A percentile compares a stretch with the other conserved stretches of the same genome.
phyloP scores from a whole-genome alignment of 2,329 filamentous ascomycete species.

The Biscogniauxia marginata region DNA sequence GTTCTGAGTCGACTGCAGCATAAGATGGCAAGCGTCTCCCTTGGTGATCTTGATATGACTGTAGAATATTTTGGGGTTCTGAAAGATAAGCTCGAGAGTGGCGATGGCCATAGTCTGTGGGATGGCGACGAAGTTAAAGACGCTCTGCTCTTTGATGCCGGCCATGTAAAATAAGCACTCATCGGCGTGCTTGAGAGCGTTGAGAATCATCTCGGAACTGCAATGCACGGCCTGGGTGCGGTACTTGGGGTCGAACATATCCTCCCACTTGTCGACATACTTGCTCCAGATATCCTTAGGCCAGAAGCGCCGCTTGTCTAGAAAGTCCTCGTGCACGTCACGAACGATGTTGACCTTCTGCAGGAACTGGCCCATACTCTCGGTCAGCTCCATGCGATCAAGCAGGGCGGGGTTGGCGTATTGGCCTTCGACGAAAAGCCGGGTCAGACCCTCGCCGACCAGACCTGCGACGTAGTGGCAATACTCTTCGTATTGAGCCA shows the following conservation, averaged over 20 bases:
- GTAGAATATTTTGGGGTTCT: slow-evolving; percentile 82
- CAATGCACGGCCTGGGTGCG: slow-evolving; percentile 76
- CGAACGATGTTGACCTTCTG: slow-evolving; percentile 99
- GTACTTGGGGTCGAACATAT: slow-evolving; percentile 82
- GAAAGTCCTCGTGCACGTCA: slow-evolving; percentile 85
- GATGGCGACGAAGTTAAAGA: slow-evolving; percentile 98
- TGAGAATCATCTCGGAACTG: slow-evolving; percentile 91
- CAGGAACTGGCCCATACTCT: slow-evolving; percentile 95
- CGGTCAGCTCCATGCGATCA: slow-evolving; percentile 75
- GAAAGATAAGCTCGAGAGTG: slow-evolving; percentile 87
- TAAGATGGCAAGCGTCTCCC: slow-evolving; percentile 85
- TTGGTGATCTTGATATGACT: slow-evolving; percentile 95
- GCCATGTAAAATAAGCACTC: slow-evolving; percentile 98
- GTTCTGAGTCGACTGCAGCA: slow-evolving; percentile 92
- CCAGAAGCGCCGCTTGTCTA: slow-evolving; percentile 89
- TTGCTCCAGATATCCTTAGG: slow-evolving; percentile 97
- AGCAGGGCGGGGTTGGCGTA: slow-evolving; percentile 84
- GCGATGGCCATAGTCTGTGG: slow-evolving; percentile 97
- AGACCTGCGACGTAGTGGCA: slow-evolving; percentile 98
- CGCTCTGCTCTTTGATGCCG: slow-evolving; percentile 89
- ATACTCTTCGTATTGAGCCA: slow-evolving; percentile 92
- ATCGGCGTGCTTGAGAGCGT: slow-evolving; percentile 80
- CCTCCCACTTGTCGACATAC: slow-evolving; percentile 84
- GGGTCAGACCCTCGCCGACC: slow-evolving; percentile 91
- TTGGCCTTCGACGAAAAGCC: slow-evolving; percentile 82